phyloP scores from a whole-genome alignment of 1,284 basidiomycete species.

The Trichosporon ovoides region DNA sequence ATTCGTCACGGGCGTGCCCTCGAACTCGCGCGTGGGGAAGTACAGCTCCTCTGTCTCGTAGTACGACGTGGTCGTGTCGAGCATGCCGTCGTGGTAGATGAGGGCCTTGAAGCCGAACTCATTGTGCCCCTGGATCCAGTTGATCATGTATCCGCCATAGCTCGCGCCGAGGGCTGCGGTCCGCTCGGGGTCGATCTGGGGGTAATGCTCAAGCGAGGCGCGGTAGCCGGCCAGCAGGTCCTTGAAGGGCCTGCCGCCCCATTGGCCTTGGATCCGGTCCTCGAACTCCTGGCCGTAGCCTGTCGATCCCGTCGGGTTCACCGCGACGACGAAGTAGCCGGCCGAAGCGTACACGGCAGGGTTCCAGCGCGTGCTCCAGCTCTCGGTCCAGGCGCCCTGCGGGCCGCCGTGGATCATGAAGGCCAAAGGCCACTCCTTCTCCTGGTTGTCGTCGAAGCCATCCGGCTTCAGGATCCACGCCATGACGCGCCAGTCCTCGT shows the following conservation, averaged over 20 bases:
- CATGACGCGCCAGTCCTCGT: conserved; percentile 63
- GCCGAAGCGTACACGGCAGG: conserved; percentile 55
- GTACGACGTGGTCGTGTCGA: conserved; percentile 56
- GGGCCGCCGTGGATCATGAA: conserved; percentile 44
- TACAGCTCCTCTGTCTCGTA: conserved; percentile 62
- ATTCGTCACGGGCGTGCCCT: conserved; percentile 26
- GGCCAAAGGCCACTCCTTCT: conserved; percentile 61
- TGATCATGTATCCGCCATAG: conserved; percentile 54
- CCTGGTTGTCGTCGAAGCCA: conserved; percentile 59
- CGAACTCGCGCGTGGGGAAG: conserved; percentile 34
- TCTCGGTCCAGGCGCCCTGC: conserved; percentile 70
- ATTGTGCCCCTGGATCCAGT: conserved; percentile 91
- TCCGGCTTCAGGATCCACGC: conserved; percentile 76
- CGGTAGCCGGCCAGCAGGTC: conserved; percentile 74
- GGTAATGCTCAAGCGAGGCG: conserved; percentile 61
- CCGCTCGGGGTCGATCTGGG: conserved; percentile 73
- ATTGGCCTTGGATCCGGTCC: conserved; percentile 55
- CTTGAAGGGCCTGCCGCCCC: conserved; percentile 59
- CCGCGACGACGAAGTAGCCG: conserved; percentile 72
- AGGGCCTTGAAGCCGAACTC: conserved; percentile 83
- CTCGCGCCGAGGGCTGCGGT: conserved; percentile 59
- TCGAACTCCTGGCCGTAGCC: conserved; percentile 84
- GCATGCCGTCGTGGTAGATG: conserved; percentile 78
- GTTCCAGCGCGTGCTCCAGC: conserved; percentile 84
- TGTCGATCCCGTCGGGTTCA: conserved; percentile 85